These are phyloP conservation scores for Candida awuae DNA, from an alignment of 805 yeast species.

Conservation along the genomic window DNA sequence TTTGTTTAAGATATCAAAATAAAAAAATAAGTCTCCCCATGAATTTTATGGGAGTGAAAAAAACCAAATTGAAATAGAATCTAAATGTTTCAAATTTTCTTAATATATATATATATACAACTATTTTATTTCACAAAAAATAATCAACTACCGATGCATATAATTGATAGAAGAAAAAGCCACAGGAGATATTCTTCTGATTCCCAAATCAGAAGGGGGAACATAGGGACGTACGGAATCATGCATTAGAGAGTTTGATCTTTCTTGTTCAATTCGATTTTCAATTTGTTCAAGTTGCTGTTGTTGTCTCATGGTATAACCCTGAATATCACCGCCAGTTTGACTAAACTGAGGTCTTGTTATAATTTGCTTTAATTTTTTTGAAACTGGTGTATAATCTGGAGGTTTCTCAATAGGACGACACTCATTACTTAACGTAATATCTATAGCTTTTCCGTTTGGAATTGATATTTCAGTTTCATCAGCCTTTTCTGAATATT, in stretches of 20 bases:
- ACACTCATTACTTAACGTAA: conserved; percentile 19
- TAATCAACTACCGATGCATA: no score
- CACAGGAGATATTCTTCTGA: no score
- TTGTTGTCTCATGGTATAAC: conserved; percentile 1
- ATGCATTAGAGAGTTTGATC: not conserved
- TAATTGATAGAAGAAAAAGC: no score
- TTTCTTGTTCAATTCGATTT: not conserved
- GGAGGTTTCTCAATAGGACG: conserved; percentile 30
- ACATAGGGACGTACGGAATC: not conserved
- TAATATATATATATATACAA: no score
- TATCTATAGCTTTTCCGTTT: conserved; percentile 22
- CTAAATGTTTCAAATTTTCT: no score
- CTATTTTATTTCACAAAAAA: no score
- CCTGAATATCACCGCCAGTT: conserved; percentile 21
- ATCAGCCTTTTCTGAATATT: conserved; percentile 21
- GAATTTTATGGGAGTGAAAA: no score
- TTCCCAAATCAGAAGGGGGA: no score
- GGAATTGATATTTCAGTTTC: conserved; percentile 24
- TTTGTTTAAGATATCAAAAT: no score
- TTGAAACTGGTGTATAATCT: conserved; percentile 28
- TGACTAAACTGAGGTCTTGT: conserved; percentile 23
- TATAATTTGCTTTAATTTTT: conserved; percentile 16
- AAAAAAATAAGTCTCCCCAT: no score
- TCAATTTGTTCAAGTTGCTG: not conserved
- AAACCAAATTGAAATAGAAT: no score